A percentile compares a stretch with the other conserved stretches of the same genome.
These are phyloP conservation scores for Rubroboletus pulcherrimus DNA, from an alignment of 768 basidiomycete genomes.

Conservation along the genomic window DNA sequence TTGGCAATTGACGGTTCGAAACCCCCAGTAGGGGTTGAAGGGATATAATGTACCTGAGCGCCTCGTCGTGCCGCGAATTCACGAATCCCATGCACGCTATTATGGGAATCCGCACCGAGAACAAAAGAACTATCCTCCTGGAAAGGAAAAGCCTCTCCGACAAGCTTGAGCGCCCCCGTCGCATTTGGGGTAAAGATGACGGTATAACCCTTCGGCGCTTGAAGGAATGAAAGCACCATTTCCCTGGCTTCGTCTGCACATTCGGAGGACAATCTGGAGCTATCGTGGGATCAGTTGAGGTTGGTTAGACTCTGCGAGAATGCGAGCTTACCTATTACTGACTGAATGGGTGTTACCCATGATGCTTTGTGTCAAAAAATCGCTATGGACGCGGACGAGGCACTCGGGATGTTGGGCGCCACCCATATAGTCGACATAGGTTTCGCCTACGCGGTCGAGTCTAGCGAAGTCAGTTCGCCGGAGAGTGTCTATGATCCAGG, in stretches of 20 bases:
- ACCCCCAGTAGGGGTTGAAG: conserved; percentile 60
- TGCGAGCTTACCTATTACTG: conserved; percentile 58
- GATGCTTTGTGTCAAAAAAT: conserved; percentile 61
- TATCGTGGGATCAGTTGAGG: conserved; percentile 25
- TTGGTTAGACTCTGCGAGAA: not conserved
- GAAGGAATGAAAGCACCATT: conserved; percentile 73
- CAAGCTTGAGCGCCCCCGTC: conserved; percentile 72
- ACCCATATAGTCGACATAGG: conserved; percentile 86
- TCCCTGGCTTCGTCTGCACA: conserved; percentile 67
- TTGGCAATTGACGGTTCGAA: conserved; percentile 55
- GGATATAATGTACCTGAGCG: conserved; percentile 60
- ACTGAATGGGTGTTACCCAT: conserved; percentile 85
- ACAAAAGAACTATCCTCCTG: conserved; percentile 53
- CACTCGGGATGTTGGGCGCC: conserved; percentile 78
- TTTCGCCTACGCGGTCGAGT: conserved; percentile 60
- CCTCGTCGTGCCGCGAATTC: conserved; percentile 60
- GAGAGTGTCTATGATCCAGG: conserved; percentile 68
- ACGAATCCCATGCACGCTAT: conserved; percentile 79
- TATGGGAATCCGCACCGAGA: conserved; percentile 76
- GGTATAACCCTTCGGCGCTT: conserved; percentile 70
- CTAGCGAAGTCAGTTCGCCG: conserved; percentile 60
- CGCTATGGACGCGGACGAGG: conserved; percentile 64
- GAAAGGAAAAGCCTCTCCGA: conserved; percentile 81
- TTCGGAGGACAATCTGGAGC: conserved; percentile 66
- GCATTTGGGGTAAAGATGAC: conserved; percentile 83